Conservation (phyloP, 192 early-diverging fungal species). For the Backusella macrospora region DNA sequence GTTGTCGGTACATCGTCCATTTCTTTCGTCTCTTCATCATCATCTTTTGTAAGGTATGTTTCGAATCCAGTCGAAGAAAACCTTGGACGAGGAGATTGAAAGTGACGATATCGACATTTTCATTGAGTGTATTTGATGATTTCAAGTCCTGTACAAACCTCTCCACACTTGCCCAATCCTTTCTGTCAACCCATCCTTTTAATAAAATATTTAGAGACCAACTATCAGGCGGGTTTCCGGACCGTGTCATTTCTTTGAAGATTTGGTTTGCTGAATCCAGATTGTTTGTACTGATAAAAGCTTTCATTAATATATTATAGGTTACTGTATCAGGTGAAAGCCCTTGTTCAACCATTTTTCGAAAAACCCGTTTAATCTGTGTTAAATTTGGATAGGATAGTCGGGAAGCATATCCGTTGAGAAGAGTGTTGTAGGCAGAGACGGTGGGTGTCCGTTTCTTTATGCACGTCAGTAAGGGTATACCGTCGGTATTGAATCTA, state of each 20-base stretch:
- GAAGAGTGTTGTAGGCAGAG: slow-evolving; percentile 21
- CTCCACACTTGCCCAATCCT: slow-evolving; percentile 24
- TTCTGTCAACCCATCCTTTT: slow-evolving; percentile 21
- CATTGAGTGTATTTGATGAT: background rate
- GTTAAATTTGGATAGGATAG: slow-evolving; percentile 20
- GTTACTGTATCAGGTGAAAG: slow-evolving; percentile 21
- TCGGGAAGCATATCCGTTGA: slow-evolving; percentile 29
- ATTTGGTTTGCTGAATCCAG: slow-evolving; percentile 18
- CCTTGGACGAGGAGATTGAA: slow-evolving; percentile 27
- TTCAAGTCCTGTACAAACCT: slow-evolving; percentile 18
- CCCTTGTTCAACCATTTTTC: slow-evolving; percentile 2
- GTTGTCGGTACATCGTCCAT: background rate
- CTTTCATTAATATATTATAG: slow-evolving; percentile 36
- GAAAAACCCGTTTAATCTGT: background rate
- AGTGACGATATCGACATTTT: slow-evolving; percentile 21
- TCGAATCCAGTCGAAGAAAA: slow-evolving; percentile 22
- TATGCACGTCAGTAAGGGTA: background rate
- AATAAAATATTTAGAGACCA: slow-evolving; percentile 25
- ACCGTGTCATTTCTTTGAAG: slow-evolving; percentile 21
- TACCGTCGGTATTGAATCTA: background rate
- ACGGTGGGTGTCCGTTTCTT: background rate
- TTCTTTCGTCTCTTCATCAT: background rate
- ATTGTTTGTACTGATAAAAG: slow-evolving; percentile 21
- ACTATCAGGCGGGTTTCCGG: slow-evolving; percentile 19
- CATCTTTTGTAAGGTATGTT: background rate